A percentile compares a stretch with the other conserved stretches of the same genome.
phyloP scores from a whole-genome alignment of 1,284 basidiomycete species.

The Fistulina hepatica region DNA sequence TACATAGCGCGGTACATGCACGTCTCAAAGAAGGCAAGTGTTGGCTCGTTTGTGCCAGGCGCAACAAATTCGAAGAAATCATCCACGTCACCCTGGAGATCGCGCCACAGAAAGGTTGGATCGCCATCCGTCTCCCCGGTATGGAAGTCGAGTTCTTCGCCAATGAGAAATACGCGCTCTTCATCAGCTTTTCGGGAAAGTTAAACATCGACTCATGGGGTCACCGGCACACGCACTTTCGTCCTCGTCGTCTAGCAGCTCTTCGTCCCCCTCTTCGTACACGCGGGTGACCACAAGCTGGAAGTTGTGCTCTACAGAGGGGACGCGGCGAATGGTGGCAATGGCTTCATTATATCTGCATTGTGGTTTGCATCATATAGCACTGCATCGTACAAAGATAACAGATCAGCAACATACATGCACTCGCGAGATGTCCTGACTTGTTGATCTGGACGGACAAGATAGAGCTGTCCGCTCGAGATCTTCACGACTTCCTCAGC shows the following conservation, averaged over 20 bases:
- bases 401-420: constrained; percentile 58
- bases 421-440: constrained; percentile 91
- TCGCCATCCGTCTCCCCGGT: constrained; percentile 71
- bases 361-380: constrained; percentile 2
- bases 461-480: constrained; percentile 83
- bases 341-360: constrained; percentile 90
- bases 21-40: constrained; percentile 81
- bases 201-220: not conserved
- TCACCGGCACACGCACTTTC: constrained; percentile 57
- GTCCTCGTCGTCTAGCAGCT: constrained; percentile 88
- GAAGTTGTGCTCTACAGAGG: constrained; percentile 80
- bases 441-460: constrained; percentile 57
- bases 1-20: constrained; percentile 93
- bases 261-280: constrained; percentile 92
- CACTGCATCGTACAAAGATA: constrained; percentile 2
- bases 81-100: constrained; percentile 73
- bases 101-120: constrained; percentile 80
- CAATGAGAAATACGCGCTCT: constrained; percentile 86
- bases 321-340: constrained; percentile 82
- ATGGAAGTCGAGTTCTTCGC: constrained; percentile 79
- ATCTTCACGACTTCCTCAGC: constrained; percentile 92
- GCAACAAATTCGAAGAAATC: constrained; percentile 79
- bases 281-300: constrained; percentile 95
- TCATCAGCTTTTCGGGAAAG: constrained; percentile 56
- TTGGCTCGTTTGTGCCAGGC: constrained; percentile 72